Evolutionary conservation across 2,329 filamentous ascomycete genomes (phyloP), one percentile per base, ranked within the genome.

Genomic region (Trichoderma breve): DNA sequence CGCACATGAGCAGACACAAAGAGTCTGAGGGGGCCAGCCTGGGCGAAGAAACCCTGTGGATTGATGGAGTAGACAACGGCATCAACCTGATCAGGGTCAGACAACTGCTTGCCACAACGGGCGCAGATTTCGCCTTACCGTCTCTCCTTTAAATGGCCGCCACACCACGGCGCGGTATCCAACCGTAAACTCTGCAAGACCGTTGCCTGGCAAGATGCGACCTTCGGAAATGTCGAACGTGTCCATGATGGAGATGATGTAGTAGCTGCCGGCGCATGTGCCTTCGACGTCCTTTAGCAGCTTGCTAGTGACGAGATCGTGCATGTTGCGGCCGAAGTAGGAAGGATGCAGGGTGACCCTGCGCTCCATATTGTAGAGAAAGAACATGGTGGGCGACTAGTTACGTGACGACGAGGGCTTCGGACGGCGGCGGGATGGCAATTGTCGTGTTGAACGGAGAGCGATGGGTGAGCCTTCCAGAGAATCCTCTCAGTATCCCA

Each of bases 241-340:
- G 82, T 98, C 95, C 90, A 99, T 95, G 78, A 99, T 97, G 79
- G 94, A 96, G 77, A 99, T 96, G 80, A 99, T 97, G 83, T 96
- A 98, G 86, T 97, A 98, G 81, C 93, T 94, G 72, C 96, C 96
- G 3, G 94, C 96, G 82, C 95, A 98, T 55, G 93, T 95, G 28
- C 96, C 96, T 84, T 99, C 96, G 74, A 98, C 94, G 80, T 98
- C 95, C 79, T 93, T 92, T 75, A 97, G 88, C 32, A 99, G 90
- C 82, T 95, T 94, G 76, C 92, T 92, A 66, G 93, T 95, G 53
- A 99, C 93, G 77, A 97, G 91, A 76, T 97, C 92, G 78, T 95
- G 92, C 86, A 98, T 97, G 80, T 96, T 94, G 74, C 93, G 92
- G 72, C 95, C 95, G 81, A 99, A 98, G 85, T 97, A 99, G 14